Conservation (phyloP, 169 alveolate species). For the Eimeria tenella region DNA sequence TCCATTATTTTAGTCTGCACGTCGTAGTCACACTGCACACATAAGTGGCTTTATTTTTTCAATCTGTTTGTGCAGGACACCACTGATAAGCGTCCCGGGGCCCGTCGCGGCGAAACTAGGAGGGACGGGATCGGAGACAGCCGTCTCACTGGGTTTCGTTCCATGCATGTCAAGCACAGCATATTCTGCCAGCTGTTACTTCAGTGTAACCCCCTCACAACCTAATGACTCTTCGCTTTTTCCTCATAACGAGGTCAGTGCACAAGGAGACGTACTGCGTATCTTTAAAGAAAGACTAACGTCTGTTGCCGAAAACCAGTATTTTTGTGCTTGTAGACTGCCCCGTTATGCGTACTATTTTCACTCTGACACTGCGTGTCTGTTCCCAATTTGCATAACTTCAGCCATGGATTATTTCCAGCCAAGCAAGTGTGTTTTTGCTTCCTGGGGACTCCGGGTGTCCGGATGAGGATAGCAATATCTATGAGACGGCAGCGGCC, state of each 20-base stretch:
- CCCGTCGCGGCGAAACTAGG: conserved; percentile 36
- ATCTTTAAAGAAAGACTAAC: too few relatives aligned
- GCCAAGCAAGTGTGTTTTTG: conserved; percentile 16
- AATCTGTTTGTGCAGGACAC: conserved; percentile 30
- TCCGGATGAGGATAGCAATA: conserved; percentile 14
- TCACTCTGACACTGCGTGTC: background rate
- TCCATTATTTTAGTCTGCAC: too few relatives aligned
- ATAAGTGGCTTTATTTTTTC: too few relatives aligned
- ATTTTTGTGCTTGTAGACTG: too few relatives aligned
- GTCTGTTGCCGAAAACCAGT: too few relatives aligned
- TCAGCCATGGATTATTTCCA: conserved; percentile 64
- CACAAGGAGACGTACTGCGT: background rate
- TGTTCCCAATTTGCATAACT: background rate
- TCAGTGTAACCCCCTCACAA: conserved; percentile 16
- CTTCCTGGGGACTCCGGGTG: conserved; percentile 64
- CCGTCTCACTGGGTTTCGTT: conserved; percentile 52
- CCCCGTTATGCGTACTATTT: too few relatives aligned
- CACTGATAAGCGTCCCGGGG: conserved; percentile 40
- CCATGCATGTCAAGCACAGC: conserved; percentile 43
- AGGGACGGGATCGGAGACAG: background rate
- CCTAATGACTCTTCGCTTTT: conserved; percentile 9
- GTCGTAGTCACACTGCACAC: too few relatives aligned
- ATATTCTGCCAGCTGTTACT: conserved; percentile 19
- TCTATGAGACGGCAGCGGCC: conserved; percentile 5
- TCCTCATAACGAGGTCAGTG: conserved; percentile 53